Percentiles rank a stretch among this genome's conserved stretches.
These are phyloP conservation scores for Colletotrichum sp. DNA, from an alignment of 2,329 filamentous ascomycete species.

Conservation along the genomic window DNA sequence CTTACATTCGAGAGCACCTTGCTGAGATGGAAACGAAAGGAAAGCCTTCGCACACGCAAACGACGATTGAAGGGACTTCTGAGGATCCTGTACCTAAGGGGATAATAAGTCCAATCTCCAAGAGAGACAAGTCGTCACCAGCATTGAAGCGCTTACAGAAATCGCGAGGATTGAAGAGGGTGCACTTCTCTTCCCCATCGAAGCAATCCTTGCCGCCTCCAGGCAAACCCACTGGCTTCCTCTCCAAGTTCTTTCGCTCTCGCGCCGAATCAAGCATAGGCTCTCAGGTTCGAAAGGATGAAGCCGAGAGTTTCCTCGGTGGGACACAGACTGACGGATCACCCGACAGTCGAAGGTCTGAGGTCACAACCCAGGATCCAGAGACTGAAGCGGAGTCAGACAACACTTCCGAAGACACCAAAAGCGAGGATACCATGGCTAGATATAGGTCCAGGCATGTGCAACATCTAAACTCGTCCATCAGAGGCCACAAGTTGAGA, in stretches of 20 bases:
- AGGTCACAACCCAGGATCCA: neutral
- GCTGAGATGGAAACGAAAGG: conserved; percentile 5
- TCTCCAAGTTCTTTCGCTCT: conserved; percentile 1
- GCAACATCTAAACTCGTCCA: neutral
- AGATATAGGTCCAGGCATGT: neutral
- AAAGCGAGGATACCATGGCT: neutral
- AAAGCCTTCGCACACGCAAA: neutral
- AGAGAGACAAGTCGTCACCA: neutral
- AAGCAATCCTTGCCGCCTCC: neutral
- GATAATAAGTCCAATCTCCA: neutral
- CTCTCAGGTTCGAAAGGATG: neutral
- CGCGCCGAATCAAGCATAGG: neutral
- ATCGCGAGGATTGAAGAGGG: conserved; percentile 8
- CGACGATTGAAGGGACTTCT: neutral
- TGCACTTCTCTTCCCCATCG: conserved; percentile 6
- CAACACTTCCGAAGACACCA: neutral
- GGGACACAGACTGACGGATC: neutral
- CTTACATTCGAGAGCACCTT: conserved; percentile 3
- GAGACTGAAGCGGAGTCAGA: neutral
- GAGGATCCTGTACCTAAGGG: neutral
- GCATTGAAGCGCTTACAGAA: conserved; percentile 16
- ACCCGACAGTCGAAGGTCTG: neutral
- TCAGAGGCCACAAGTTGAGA: conserved; percentile 4
- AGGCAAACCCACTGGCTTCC: neutral
- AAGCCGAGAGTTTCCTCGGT: neutral